A percentile compares a stretch with the other conserved stretches of the same genome.
phyloP scores from a whole-genome alignment of 129 eudicot species.

The Tagetes patula region DNA sequence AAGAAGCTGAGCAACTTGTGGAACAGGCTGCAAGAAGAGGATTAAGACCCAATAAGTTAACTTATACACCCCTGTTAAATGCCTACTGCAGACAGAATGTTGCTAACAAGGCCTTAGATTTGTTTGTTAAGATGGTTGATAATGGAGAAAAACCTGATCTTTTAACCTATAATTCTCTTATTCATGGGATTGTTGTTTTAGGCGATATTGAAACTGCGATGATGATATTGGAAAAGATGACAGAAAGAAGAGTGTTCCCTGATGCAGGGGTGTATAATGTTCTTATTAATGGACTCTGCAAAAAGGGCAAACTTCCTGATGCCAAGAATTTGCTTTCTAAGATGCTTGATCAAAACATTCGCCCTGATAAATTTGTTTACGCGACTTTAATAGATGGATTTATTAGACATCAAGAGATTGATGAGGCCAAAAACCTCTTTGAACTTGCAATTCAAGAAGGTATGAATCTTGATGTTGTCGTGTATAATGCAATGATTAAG shows the following conservation, averaged over 20 bases:
- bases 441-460: conserved; percentile 42
- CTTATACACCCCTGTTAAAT: conserved; percentile 69
- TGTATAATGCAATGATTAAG: conserved; percentile 77
- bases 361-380: conserved; percentile 60
- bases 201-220: conserved; percentile 80
- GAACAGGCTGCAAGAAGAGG: conserved; percentile 53
- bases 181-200: conserved; percentile 63
- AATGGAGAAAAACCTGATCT: conserved; percentile 70
- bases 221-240: conserved; percentile 57
- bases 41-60: conserved; percentile 51
- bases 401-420: conserved; percentile 48
- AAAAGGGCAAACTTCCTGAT: conserved; percentile 53
- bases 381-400: conserved; percentile 77
- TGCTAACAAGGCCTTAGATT: conserved; percentile 51
- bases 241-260: conserved; percentile 61
- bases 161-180: conserved; percentile 67
- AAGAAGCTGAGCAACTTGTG: conserved; percentile 68
- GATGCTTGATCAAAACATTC: conserved; percentile 63
- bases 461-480: conserved; percentile 58
- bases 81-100: conserved; percentile 54
- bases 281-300: conserved; percentile 72
- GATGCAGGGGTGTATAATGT: conserved; percentile 80
- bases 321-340: conserved; percentile 58
- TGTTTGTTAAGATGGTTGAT: conserved; percentile 61
- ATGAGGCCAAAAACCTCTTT: conserved; percentile 72